Percentiles rank a stretch among this genome's conserved stretches.
Conservation (phyloP, 1,284 basidiomycete species). For the Apiotrichum montevideense region DNA sequence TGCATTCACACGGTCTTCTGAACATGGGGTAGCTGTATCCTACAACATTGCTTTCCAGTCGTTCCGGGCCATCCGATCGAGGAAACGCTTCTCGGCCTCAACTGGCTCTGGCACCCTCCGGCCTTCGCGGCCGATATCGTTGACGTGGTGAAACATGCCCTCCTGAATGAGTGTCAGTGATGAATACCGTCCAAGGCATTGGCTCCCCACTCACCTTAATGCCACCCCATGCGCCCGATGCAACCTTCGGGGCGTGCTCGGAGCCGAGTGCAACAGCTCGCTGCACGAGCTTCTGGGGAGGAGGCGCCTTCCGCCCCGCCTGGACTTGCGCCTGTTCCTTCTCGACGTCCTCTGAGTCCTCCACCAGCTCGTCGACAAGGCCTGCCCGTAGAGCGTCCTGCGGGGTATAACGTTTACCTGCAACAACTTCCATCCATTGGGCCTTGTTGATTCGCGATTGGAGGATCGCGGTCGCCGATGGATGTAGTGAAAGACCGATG, state of each 20-base stretch:
- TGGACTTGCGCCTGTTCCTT: not conserved
- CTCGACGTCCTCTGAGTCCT: constrained; percentile 39
- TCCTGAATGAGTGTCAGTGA: not conserved
- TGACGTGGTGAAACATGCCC: not conserved
- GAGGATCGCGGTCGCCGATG: constrained; percentile 54
- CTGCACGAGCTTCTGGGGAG: constrained; percentile 53
- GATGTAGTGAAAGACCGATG: constrained; percentile 56
- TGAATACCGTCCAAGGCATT: no score
- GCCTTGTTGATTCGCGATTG: constrained; percentile 26
- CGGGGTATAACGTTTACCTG: constrained; percentile 75
- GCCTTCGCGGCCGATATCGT: not conserved
- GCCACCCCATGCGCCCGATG: constrained; percentile 50
- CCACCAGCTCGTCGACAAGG: constrained; percentile 67
- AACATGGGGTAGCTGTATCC: no score
- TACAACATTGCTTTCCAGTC: no score
- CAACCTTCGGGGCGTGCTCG: constrained; percentile 45
- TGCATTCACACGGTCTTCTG: no score
- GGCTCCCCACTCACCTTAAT: constrained; percentile 48
- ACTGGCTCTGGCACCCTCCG: not conserved
- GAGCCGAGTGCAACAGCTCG: constrained; percentile 46
- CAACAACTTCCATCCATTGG: constrained; percentile 60
- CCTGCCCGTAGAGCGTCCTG: constrained; percentile 62
- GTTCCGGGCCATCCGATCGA: not conserved
- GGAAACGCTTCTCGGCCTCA: not conserved
- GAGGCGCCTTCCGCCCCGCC: not conserved